A percentile compares a stretch with the other conserved stretches of the same genome.
phyloP scores from a whole-genome alignment of 202 grass and related monocot genomes.

The Elaeis oleifera region DNA sequence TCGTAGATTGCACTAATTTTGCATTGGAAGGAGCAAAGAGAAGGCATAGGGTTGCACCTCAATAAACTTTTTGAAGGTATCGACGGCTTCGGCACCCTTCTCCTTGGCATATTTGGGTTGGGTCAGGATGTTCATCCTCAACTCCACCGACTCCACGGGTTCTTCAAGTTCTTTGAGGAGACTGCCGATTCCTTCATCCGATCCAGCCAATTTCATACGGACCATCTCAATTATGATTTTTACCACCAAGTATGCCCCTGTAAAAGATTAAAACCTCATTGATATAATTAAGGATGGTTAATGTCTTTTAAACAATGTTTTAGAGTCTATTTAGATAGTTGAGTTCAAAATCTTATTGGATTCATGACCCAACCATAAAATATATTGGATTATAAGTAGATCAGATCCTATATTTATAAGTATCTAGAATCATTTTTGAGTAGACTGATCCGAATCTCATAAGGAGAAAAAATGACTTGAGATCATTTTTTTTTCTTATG shows the following conservation, averaged over 20 bases:
- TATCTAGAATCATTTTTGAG: too few species aligned
- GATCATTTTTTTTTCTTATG: too few species aligned
- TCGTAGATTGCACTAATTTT: too few species aligned
- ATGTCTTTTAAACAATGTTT: too few species aligned
- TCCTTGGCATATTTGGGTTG: conserved; percentile 49
- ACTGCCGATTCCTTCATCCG: conserved; percentile 40
- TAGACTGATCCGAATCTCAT: too few species aligned
- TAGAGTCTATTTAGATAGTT: too few species aligned
- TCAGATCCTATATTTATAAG: too few species aligned
- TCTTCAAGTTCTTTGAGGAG: conserved; percentile 59
- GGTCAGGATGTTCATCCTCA: conserved; percentile 68
- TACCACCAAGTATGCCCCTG: conserved; percentile 80
- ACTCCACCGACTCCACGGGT: conserved; percentile 41
- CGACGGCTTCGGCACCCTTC: conserved; percentile 28
- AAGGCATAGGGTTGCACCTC: conserved; percentile 24
- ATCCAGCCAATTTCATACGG: conserved; percentile 43
- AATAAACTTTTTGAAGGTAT: conserved; percentile 55
- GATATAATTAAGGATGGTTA: too few species aligned
- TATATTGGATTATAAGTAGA: too few species aligned
- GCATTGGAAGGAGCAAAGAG: neutral
- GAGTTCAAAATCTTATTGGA: too few species aligned
- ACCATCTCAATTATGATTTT: conserved; percentile 87
- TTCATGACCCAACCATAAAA: too few species aligned
- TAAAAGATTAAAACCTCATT: neutral
- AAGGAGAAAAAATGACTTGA: too few species aligned